Conservation (phyloP, 2,329 filamentous ascomycete species). For the Hymenoscyphus fraxineus region DNA sequence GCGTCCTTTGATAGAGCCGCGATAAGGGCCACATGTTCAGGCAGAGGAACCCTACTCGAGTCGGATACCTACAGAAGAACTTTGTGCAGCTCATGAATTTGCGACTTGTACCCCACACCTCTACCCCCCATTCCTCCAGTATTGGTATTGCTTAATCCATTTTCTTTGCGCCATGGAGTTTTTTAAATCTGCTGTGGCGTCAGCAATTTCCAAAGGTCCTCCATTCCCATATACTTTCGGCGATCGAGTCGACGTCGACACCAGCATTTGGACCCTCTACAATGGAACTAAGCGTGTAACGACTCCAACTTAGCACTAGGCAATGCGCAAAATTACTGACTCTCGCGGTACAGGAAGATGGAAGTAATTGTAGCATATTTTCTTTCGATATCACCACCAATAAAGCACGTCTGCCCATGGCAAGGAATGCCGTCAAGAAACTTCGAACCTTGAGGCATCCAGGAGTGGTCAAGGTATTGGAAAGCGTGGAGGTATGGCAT, state of each 20-base stretch:
- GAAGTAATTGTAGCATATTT: conserved; percentile 93
- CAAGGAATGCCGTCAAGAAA: conserved; percentile 91
- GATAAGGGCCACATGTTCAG: conserved; percentile 15
- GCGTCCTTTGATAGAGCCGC: conserved; percentile 3
- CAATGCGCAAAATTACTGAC: conserved; percentile 18
- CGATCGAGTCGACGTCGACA: conserved; percentile 85
- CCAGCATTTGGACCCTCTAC: conserved; percentile 94
- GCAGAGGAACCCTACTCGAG: not conserved
- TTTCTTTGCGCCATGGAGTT: conserved; percentile 71
- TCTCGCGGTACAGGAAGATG: conserved; percentile 66
- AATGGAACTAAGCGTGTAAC: conserved; percentile 84
- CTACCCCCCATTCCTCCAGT: not conserved
- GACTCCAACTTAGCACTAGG: not conserved
- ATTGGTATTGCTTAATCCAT: conserved; percentile 10
- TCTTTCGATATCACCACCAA: conserved; percentile 86
- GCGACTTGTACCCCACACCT: no score
- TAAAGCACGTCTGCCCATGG: conserved; percentile 76
- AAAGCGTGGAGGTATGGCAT: conserved; percentile 77
- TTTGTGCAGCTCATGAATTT: no score
- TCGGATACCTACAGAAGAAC: no score
- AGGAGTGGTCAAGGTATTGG: conserved; percentile 88
- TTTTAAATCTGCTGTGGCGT: conserved; percentile 94
- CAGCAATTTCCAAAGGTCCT: conserved; percentile 91
- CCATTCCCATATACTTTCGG: conserved; percentile 91
- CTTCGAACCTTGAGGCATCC: conserved; percentile 89